Conservation (phyloP, 73 alveolate genomes). For the Stentor coeruleus region DNA sequence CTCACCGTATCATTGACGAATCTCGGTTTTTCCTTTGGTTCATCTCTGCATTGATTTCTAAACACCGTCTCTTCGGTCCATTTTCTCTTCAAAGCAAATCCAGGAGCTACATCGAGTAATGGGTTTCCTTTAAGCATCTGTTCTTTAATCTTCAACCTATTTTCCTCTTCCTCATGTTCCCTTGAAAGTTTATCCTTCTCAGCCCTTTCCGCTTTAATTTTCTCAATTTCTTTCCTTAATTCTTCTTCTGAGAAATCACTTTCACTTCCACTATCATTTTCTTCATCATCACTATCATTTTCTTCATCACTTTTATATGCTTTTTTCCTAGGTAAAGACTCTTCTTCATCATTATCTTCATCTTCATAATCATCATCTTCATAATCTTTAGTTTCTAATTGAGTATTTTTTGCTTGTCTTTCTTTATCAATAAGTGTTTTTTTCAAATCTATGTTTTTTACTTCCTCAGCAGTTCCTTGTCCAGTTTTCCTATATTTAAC, state of each 20-base stretch:
- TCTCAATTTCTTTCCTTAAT: constrained; percentile 62
- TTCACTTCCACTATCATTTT: constrained; percentile 22
- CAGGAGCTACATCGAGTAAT: constrained; percentile 64
- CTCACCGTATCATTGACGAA: constrained; percentile 96
- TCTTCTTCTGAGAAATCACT: constrained; percentile 34
- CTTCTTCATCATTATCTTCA: constrained; percentile 32
- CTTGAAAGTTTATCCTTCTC: constrained; percentile 87
- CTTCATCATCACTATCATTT: not conserved
- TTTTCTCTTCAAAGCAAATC: constrained; percentile 81
- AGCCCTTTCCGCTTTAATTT: constrained; percentile 46
- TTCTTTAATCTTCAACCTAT: constrained; percentile 61
- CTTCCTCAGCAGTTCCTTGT: constrained; percentile 67
- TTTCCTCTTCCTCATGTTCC: constrained; percentile 79
- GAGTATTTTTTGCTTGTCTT: constrained; percentile 64
- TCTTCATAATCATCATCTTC: constrained; percentile 43
- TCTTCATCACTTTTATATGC: not conserved
- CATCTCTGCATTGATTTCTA: constrained; percentile 85
- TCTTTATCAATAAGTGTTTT: constrained; percentile 72
- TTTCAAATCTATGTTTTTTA: constrained; percentile 63
- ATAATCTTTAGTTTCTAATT: constrained; percentile 51
- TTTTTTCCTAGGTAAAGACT: constrained; percentile 27
- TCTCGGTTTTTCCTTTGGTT: constrained; percentile 82
- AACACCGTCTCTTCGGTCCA: constrained; percentile 98
- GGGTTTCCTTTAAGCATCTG: constrained; percentile 82
- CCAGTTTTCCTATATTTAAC: constrained; percentile 80